These are phyloP conservation scores for Trichothecium roseum DNA, from an alignment of 2,329 filamentous ascomycete genomes.

Conservation along the genomic window DNA sequence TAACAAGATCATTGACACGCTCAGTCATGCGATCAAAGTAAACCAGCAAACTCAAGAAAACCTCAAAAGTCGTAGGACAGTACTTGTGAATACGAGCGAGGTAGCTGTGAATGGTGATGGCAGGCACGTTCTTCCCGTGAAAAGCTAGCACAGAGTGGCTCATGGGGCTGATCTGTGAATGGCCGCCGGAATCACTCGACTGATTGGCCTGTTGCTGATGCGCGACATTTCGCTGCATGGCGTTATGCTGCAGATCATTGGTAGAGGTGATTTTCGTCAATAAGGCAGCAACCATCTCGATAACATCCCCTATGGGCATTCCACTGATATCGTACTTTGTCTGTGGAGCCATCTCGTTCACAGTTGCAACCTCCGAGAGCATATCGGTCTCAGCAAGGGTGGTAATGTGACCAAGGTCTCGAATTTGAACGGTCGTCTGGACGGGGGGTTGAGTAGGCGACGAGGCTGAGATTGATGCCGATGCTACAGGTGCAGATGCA, in stretches of 20 bases:
- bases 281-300: conserved; percentile 96
- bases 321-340: conserved; percentile 87
- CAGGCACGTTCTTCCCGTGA: conserved; percentile 95
- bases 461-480: conserved; percentile 14
- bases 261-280: conserved; percentile 96
- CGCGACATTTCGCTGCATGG: conserved; percentile 63
- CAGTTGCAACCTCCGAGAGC: conserved; percentile 33
- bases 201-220: conserved; percentile 45
- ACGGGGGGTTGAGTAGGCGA: conserved; percentile 13
- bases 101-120: conserved; percentile 94
- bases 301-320: conserved; percentile 95
- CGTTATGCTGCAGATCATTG: conserved; percentile 89
- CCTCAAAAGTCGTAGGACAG: conserved; percentile 95
- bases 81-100: conserved; percentile 96
- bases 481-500: conserved; percentile 24
- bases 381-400: conserved; percentile 74
- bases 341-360: conserved; percentile 25
- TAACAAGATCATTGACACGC: conserved; percentile 73
- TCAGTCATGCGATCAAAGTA: conserved; percentile 99
- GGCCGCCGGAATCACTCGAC: conserved; percentile 29
- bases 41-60: conserved; percentile 87
- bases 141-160: conserved; percentile 75
- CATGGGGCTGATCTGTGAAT: conserved; percentile 52
- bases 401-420: conserved; percentile 84
- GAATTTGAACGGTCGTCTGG: conserved; percentile 61